Conservation (phyloP, 2,329 filamentous ascomycete species). For the Epichloe elymi region DNA sequence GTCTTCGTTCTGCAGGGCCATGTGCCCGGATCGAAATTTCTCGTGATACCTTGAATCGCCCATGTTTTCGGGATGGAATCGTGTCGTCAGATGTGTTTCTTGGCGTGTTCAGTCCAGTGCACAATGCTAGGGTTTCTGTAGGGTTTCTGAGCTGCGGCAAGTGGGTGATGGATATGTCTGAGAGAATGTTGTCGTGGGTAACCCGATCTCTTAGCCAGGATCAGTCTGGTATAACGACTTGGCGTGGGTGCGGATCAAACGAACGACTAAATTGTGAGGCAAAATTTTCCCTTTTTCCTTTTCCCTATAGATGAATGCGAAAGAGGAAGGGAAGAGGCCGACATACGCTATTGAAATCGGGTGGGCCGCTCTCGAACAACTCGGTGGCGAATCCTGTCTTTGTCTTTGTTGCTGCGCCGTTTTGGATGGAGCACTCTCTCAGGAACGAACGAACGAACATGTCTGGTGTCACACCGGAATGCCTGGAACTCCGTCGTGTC, state of each 20-base stretch:
- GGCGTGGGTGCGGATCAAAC: not conserved
- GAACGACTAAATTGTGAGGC: not conserved
- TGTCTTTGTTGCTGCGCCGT: too few relatives aligned
- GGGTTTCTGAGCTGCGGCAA: too few relatives aligned
- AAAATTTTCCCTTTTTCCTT: not conserved
- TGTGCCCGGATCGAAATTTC: slow-evolving; percentile 13
- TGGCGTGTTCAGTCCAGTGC: not conserved
- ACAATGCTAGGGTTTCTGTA: too few relatives aligned
- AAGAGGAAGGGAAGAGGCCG: not conserved
- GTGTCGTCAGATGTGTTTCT: not conserved
- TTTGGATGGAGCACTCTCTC: too few relatives aligned
- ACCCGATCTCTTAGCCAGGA: not conserved
- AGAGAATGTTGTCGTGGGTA: not conserved
- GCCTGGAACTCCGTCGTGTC: too few relatives aligned
- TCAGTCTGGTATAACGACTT: not conserved
- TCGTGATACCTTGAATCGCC: slow-evolving; percentile 2
- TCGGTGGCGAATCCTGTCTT: too few relatives aligned
- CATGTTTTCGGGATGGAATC: not conserved
- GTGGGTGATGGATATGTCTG: not conserved
- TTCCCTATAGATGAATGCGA: not conserved
- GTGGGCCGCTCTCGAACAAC: too few relatives aligned
- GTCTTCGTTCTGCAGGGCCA: slow-evolving; percentile 16
- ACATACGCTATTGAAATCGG: too few relatives aligned
- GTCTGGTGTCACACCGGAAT: too few relatives aligned
- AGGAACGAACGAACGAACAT: too few relatives aligned